phyloP scores from a whole-genome alignment of 2,329 filamentous ascomycete genomes.

The Ceratocystis diversiconidia region DNA sequence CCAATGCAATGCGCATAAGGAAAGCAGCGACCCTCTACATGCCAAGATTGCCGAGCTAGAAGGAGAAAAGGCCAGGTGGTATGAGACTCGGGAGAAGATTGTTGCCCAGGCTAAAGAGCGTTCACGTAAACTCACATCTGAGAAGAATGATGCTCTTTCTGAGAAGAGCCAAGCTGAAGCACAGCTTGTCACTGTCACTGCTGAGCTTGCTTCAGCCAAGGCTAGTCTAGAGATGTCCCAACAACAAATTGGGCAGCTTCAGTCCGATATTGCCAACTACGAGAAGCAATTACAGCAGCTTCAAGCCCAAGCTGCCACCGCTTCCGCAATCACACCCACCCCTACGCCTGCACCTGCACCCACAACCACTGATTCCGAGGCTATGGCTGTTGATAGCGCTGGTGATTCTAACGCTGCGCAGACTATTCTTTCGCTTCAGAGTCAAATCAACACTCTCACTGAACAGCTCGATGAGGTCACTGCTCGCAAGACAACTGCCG shows the following conservation, averaged over 20 bases:
- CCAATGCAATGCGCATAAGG: constrained; percentile 46
- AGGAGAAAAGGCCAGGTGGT: constrained; percentile 41
- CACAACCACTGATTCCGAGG: constrained; percentile 19
- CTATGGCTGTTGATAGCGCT: constrained; percentile 31
- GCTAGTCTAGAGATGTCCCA: constrained; percentile 25
- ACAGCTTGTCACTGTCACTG: constrained; percentile 33
- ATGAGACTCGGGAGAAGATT: constrained; percentile 37
- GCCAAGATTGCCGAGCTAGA: constrained; percentile 41
- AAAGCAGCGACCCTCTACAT: constrained; percentile 37
- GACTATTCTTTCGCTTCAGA: constrained; percentile 8
- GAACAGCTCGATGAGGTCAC: constrained; percentile 33
- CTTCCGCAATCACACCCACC: neutral
- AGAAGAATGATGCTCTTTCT: constrained; percentile 38
- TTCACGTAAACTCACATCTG: constrained; percentile 38
- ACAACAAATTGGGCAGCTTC: constrained; percentile 26
- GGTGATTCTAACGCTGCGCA: constrained; percentile 20
- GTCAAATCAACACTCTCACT: constrained; percentile 28
- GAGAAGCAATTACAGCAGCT: constrained; percentile 30
- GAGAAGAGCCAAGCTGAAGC: constrained; percentile 40
- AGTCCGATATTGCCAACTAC: constrained; percentile 33
- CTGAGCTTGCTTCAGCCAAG: constrained; percentile 41
- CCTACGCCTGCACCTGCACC: constrained; percentile 24
- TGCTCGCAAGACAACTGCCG: constrained; percentile 7
- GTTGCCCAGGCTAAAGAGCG: constrained; percentile 50
- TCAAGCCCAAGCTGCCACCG: constrained; percentile 18